These are phyloP conservation scores for Eimeria falciformis DNA, from an alignment of 169 alveolate genomes.

Conservation along the genomic window DNA sequence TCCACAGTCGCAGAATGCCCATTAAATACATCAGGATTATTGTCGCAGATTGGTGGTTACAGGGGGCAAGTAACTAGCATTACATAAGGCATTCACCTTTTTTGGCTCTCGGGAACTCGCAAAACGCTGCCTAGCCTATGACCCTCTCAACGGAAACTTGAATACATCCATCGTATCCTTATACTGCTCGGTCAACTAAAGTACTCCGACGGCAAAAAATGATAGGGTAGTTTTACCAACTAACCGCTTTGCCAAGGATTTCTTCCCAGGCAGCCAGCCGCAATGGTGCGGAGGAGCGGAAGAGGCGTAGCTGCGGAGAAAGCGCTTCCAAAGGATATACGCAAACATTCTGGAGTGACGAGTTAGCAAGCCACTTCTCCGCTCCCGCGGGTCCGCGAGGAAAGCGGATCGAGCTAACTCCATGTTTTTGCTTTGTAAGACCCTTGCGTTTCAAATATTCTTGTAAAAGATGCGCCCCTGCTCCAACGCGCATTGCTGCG, in stretches of 20 bases:
- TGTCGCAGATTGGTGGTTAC: too few species aligned
- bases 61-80: too few species aligned
- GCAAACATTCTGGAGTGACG: constrained; percentile 34
- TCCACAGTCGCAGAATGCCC: too few species aligned
- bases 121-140: too few species aligned
- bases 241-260: constrained; percentile 21
- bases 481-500: constrained; percentile 61
- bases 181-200: too few species aligned
- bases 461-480: constrained; percentile 34
- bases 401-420: not conserved
- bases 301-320: constrained; percentile 46
- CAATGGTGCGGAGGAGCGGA: constrained; percentile 42
- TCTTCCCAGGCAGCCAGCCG: constrained; percentile 69
- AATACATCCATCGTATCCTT: too few species aligned
- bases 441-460: not conserved
- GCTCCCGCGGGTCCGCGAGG: constrained; percentile 10
- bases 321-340: constrained; percentile 61
- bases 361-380: constrained; percentile 54
- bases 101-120: too few species aligned
- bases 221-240: not conserved
- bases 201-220: too few species aligned
- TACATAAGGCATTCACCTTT: too few species aligned
- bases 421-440: not conserved
- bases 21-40: too few species aligned
- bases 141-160: too few species aligned